Conservation (phyloP, 83 land plant genomes). For the Picea abies region DNA sequence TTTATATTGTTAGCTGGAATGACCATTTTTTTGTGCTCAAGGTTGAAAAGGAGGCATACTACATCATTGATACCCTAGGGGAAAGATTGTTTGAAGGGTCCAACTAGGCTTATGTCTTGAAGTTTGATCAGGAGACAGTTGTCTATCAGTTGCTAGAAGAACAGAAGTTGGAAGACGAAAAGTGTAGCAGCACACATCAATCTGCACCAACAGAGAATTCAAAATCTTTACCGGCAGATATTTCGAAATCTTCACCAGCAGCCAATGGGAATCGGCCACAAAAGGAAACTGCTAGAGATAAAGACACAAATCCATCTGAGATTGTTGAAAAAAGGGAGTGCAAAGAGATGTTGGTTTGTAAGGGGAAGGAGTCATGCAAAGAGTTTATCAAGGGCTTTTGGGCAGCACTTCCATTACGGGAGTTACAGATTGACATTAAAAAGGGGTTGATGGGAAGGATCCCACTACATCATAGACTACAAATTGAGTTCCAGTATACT, state of each 20-base stretch:
- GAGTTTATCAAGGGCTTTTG: too few species aligned
- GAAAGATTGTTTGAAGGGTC: conserved; percentile 91
- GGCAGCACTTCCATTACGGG: too few species aligned
- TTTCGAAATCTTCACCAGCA: neutral
- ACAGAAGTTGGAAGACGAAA: conserved; percentile 22
- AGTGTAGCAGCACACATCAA: neutral
- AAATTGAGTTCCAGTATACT: too few species aligned
- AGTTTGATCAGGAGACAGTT: conserved; percentile 65
- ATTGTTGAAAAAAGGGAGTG: conserved; percentile 8
- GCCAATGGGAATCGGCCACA: neutral
- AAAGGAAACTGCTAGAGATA: neutral
- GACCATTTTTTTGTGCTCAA: conserved; percentile 91
- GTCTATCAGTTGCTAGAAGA: conserved; percentile 40
- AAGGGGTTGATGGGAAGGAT: too few species aligned
- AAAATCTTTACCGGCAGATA: neutral
- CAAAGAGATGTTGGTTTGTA: conserved; percentile 31
- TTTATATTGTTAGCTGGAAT: conserved; percentile 90
- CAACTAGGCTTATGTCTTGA: conserved; percentile 76
- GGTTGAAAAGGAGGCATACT: conserved; percentile 67
- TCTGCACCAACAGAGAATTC: conserved; percentile 13
- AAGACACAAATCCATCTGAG: neutral
- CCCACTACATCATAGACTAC: too few species aligned
- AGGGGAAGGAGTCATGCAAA: conserved; percentile 71
- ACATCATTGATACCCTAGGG: conserved; percentile 85
- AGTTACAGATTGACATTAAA: too few species aligned